Base-by-base conservation (phyloP, 108 stramenopile genomes). In the Nitzschia inconspicua region DNA sequence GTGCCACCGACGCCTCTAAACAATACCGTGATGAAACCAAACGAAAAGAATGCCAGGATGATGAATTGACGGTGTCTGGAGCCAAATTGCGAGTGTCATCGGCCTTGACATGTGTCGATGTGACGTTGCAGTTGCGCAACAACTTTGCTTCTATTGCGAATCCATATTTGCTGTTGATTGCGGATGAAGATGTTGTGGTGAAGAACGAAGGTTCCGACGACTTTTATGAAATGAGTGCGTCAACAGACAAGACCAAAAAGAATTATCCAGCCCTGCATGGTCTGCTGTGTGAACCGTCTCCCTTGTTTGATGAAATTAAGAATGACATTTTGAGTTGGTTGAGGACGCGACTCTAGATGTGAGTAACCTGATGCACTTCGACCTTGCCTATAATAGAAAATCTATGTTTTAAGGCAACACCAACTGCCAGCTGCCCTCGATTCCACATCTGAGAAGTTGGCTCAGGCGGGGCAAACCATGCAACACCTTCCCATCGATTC, bases 181-280 rank as follows among this genome's bases (percentile, higher is more conserved):
- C 83, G 8, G 79, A 86, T 20, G 85, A 91, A 57, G 90, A 91
- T 66, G 80, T 88, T 2, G 81, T 91, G 23, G 85, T 91, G 13
- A 80, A 91, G 43, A 86, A 81, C 57, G 66, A 83, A 49, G 86
- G 79, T 29, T 60, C 83, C 19, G 57, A 61, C 20, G 72, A 78
- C 13, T 46, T 88, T 26, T 80, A 83, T 65, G 60, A 67, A 35
- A 54, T 76, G 44, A 46, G 70, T 9, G 61, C 70, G 19, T 84
- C 82, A 2, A 46, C 43, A 30, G 87, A 89, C 52, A 89, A 90
- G 68, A 86, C 88, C 8, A 56, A 85, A 51, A 86, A 84, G 52
- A 49, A 51, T 39, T 91, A 91, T 70, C 70, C 74, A 4, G 90
- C 90, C 1, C 47, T 91, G 30, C 90, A 91, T 69, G 90, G 86